A percentile compares a stretch with the other conserved stretches of the same genome.
Conservation (phyloP, 768 basidiomycete genomes). For the Amanita subjunquillea region DNA sequence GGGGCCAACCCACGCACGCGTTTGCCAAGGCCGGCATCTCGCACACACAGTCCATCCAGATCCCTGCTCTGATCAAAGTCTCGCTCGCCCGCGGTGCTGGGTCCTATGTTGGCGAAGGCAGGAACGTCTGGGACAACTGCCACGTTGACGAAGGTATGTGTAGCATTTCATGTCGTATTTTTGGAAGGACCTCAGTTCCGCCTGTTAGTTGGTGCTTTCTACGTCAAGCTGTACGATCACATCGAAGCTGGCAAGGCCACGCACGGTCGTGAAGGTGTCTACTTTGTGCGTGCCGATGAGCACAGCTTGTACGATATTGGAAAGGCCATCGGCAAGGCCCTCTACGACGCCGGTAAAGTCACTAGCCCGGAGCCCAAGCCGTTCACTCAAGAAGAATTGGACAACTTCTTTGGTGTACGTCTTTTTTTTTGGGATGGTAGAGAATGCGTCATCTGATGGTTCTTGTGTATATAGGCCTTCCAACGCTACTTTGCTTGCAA, state of each 20-base stretch:
- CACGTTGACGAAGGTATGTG: constrained; percentile 39
- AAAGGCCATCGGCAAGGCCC: constrained; percentile 25
- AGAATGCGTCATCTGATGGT: neutral
- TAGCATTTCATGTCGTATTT: neutral
- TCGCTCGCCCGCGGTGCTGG: constrained; percentile 36
- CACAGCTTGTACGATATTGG: constrained; percentile 31
- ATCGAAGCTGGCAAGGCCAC: constrained; percentile 17
- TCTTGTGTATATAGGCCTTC: neutral
- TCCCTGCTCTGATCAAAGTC: constrained; percentile 36
- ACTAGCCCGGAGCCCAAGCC: constrained; percentile 28
- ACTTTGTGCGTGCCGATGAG: constrained; percentile 44
- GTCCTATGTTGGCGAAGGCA: constrained; percentile 46
- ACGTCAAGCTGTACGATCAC: constrained; percentile 30
- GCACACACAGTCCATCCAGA: constrained; percentile 41
- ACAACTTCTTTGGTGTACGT: constrained; percentile 27
- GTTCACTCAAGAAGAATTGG: constrained; percentile 35
- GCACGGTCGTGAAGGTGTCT: constrained; percentile 42
- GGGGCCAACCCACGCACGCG: constrained; percentile 36
- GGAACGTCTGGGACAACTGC: constrained; percentile 50
- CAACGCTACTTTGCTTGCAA: constrained; percentile 23
- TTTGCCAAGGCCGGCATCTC: constrained; percentile 43
- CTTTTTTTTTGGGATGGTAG: neutral
- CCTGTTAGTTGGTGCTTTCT: constrained; percentile 31
- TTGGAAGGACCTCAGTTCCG: neutral
- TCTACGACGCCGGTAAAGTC: constrained; percentile 27